Evolutionary conservation across 257 asterid genomes (phyloP).

Genomic region (Anisodus acutangulus): DNA sequence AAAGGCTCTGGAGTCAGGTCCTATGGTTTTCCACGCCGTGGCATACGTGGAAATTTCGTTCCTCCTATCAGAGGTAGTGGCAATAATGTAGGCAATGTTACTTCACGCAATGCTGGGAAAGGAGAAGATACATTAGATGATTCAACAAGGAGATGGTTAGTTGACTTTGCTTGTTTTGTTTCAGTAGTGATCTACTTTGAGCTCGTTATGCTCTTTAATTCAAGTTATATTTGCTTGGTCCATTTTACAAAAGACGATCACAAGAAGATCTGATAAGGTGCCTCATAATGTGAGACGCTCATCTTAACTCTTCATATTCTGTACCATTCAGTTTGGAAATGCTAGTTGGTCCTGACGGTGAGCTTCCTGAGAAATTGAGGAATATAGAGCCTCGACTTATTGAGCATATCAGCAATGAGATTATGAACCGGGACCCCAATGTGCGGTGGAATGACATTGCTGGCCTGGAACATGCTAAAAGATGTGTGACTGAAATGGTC

Average conservation of each 20-base stretch:
- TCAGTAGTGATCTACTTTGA: background rate
- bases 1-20: slow-evolving; percentile 76
- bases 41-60: slow-evolving; percentile 87
- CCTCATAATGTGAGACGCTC: background rate
- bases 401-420: slow-evolving; percentile 98
- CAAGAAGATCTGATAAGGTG: background rate
- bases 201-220: slow-evolving; percentile 13
- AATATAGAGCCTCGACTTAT: slow-evolving; percentile 94
- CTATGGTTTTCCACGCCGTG: slow-evolving; percentile 81
- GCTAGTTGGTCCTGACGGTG: slow-evolving; percentile 95
- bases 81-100: slow-evolving; percentile 59
- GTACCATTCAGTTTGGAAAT: slow-evolving; percentile 72
- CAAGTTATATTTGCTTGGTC: slow-evolving; percentile 14
- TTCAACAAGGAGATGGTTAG: slow-evolving; percentile 85
- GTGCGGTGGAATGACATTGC: slow-evolving; percentile 99
- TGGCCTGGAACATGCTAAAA: slow-evolving; percentile 99
- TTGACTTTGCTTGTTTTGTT: slow-evolving; percentile 21
- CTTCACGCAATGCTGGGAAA: slow-evolving; percentile 74
- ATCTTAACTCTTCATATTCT: background rate
- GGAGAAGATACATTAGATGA: slow-evolving; percentile 84
- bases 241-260: background rate
- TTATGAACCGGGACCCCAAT: slow-evolving; percentile 97
- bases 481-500: slow-evolving; percentile 98
- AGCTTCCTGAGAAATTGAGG: slow-evolving; percentile 94
- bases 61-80: slow-evolving; percentile 93